Conservation (phyloP, 2,329 filamentous ascomycete genomes). For the Sordariomycetes sp. region DNA sequence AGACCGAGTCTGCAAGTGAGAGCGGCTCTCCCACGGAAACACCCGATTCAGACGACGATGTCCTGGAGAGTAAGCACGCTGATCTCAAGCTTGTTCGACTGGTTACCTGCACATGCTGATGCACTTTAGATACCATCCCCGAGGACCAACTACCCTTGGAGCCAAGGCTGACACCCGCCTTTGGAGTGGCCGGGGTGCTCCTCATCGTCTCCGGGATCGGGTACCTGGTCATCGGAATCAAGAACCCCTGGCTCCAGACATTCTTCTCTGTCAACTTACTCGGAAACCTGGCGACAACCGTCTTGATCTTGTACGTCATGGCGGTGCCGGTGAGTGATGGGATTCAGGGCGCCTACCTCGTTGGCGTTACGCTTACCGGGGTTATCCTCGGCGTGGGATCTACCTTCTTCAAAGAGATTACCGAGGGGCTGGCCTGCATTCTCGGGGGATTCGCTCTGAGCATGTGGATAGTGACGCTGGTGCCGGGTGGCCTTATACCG, state of each 20-base stretch:
- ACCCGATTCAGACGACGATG: neutral
- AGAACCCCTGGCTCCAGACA: slow-evolving; percentile 67
- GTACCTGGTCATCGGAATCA: slow-evolving; percentile 71
- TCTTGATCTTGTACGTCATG: slow-evolving; percentile 86
- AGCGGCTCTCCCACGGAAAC: neutral
- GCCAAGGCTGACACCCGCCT: slow-evolving; percentile 69
- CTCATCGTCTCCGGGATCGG: slow-evolving; percentile 61
- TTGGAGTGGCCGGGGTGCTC: slow-evolving; percentile 68
- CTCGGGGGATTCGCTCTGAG: slow-evolving; percentile 75
- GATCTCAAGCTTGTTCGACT: neutral
- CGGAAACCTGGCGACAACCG: slow-evolving; percentile 60
- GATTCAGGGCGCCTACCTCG: slow-evolving; percentile 78
- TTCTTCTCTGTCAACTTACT: slow-evolving; percentile 73
- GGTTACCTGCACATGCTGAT: slow-evolving; percentile 4
- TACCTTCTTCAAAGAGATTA: slow-evolving; percentile 73
- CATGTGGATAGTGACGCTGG: slow-evolving; percentile 84
- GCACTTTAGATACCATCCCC: slow-evolving; percentile 30
- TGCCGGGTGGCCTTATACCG: slow-evolving; percentile 62
- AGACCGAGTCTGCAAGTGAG: neutral
- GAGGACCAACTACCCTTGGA: slow-evolving; percentile 55
- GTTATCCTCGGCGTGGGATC: slow-evolving; percentile 62
- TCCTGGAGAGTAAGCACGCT: neutral
- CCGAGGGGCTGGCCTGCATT: slow-evolving; percentile 72
- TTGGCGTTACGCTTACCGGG: slow-evolving; percentile 65
- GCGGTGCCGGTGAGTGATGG: slow-evolving; percentile 62